Percentiles rank a stretch among this genome's conserved stretches.
Evolutionary conservation across 176 grass and related monocot species (phyloP).

Genomic region (Miscanthus lutarioriparius): DNA sequence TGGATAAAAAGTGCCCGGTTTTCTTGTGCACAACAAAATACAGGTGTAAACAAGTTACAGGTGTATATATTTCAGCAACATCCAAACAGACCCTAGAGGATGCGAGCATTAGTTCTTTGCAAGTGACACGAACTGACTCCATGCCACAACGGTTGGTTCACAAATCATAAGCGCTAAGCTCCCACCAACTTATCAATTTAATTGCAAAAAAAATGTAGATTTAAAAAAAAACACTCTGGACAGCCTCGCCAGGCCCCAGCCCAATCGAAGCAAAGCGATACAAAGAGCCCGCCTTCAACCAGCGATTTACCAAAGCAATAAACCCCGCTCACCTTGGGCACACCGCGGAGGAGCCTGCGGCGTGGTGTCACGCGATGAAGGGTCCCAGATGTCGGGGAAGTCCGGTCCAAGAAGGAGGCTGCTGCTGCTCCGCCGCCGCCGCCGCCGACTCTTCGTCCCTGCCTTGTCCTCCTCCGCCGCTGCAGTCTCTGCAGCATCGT

Average conservation of each 20-base stretch:
- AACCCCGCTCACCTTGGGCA: slow-evolving; percentile 20
- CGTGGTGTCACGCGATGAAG: background rate
- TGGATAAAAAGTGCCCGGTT: too few relatives aligned
- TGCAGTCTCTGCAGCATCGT: slow-evolving; percentile 5
- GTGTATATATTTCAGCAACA: too few relatives aligned
- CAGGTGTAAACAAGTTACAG: too few relatives aligned
- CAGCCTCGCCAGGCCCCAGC: background rate
- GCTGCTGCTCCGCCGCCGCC: slow-evolving; percentile 38
- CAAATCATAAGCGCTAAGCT: background rate
- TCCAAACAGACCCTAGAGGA: background rate
- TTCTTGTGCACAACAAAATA: too few relatives aligned
- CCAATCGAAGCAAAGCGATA: background rate
- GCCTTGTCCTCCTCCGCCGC: slow-evolving; percentile 5
- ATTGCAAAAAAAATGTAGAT: background rate
- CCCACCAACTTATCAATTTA: background rate
- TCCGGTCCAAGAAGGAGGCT: slow-evolving; percentile 70
- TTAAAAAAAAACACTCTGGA: background rate
- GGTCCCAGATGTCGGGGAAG: slow-evolving; percentile 68
- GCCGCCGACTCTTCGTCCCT: background rate
- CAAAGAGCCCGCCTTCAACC: background rate
- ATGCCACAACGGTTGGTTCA: background rate
- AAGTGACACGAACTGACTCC: background rate
- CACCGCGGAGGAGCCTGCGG: background rate
- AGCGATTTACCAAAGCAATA: slow-evolving; percentile 25
- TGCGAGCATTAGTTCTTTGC: background rate